These are phyloP conservation scores for Pyrenochaeta sp. DNA, from an alignment of 2,329 filamentous ascomycete species.

Conservation along the genomic window DNA sequence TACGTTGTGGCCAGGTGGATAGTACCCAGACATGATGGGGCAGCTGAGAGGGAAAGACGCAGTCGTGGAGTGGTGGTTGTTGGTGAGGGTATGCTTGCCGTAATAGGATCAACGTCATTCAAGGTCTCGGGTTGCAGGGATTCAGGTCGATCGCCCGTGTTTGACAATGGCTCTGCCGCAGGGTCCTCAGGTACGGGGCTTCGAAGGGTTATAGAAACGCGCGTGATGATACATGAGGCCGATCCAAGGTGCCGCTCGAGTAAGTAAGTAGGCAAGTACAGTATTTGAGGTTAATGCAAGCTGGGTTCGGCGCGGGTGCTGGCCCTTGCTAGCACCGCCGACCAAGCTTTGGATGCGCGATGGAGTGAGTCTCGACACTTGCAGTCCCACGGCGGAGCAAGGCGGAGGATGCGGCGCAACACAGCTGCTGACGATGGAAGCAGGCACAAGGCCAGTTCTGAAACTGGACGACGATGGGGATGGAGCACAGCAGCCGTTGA, in stretches of 20 bases:
- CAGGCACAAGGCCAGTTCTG: constrained; percentile 42
- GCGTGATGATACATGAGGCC: constrained; percentile 21
- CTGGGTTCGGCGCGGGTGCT: constrained; percentile 38
- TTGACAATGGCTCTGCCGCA: constrained; percentile 39
- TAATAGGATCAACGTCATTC: constrained; percentile 51
- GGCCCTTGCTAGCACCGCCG: constrained; percentile 44
- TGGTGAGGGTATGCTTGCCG: constrained; percentile 37
- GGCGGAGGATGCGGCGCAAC: constrained; percentile 32
- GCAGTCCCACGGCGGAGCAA: constrained; percentile 27
- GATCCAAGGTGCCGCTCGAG: constrained; percentile 29
- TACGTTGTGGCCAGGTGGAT: constrained; percentile 42
- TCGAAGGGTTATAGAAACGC: constrained; percentile 26
- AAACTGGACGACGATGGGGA: constrained; percentile 42
- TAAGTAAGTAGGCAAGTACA: constrained; percentile 9
- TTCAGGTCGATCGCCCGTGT: constrained; percentile 45
- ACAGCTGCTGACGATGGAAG: constrained; percentile 38
- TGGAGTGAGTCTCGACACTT: constrained; percentile 34
- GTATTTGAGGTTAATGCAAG: constrained; percentile 35
- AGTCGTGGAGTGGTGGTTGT: constrained; percentile 28
- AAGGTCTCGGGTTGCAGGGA: constrained; percentile 42
- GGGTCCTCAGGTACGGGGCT: constrained; percentile 36
- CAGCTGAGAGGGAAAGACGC: constrained; percentile 21
- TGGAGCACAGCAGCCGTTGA: constrained; percentile 46
- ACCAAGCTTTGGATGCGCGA: constrained; percentile 43
- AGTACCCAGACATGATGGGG: constrained; percentile 50